Percentiles rank a stretch among this genome's conserved stretches.
Evolutionary conservation across 768 basidiomycete species (phyloP).

Genomic region (Termitomyces sp.): DNA sequence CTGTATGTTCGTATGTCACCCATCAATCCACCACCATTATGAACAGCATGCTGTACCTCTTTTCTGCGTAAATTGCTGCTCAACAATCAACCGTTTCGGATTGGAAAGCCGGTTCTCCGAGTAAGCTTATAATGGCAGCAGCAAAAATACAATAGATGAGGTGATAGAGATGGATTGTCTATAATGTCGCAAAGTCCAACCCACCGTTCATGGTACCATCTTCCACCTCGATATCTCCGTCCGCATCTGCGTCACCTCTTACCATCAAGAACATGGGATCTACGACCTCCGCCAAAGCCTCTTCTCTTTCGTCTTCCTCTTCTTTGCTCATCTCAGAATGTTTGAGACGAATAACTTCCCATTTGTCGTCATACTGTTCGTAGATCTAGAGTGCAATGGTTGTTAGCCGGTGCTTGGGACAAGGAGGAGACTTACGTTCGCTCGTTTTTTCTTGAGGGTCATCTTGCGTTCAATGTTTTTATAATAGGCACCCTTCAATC

Average conservation of each 20-base stretch:
- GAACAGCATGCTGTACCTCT: constrained; percentile 19
- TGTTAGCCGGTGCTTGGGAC: constrained; percentile 3
- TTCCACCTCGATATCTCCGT: constrained; percentile 49
- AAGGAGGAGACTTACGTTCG: constrained; percentile 48
- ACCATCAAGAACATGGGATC: constrained; percentile 59
- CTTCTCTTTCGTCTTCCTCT: constrained; percentile 73
- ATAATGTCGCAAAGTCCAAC: constrained; percentile 20
- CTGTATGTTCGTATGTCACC: constrained; percentile 32
- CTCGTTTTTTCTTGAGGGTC: constrained; percentile 78
- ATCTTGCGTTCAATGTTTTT: constrained; percentile 88
- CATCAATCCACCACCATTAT: constrained; percentile 24
- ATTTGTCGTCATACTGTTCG: constrained; percentile 74
- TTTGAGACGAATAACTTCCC: constrained; percentile 72
- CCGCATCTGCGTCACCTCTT: constrained; percentile 57
- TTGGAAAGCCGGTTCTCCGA: not conserved
- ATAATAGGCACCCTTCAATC: constrained; percentile 73
- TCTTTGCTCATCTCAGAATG: constrained; percentile 69
- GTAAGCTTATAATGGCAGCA: constrained; percentile 2
- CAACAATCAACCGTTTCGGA: constrained; percentile 1
- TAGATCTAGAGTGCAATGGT: constrained; percentile 38
- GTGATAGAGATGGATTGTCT: not conserved
- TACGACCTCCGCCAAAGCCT: constrained; percentile 68
- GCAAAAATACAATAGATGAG: not conserved
- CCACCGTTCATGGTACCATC: constrained; percentile 29
- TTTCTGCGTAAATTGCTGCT: constrained; percentile 3